These are phyloP conservation scores for Pterula multifida DNA, from an alignment of 1,284 basidiomycete species.

Conservation along the genomic window DNA sequence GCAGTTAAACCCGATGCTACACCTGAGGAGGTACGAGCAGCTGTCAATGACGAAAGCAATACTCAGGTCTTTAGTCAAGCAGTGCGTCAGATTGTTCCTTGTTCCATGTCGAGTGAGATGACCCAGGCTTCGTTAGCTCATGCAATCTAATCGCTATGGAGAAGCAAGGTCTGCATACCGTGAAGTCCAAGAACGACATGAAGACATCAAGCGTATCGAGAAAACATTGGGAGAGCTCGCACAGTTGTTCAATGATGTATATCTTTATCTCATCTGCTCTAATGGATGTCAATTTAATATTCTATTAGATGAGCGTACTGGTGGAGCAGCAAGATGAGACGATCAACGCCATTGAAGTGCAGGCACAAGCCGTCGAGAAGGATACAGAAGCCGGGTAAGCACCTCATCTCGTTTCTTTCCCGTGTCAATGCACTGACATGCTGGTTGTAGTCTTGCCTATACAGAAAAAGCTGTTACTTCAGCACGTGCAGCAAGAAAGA, in stretches of 20 bases:
- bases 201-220: conserved; percentile 93
- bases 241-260: conserved; percentile 88
- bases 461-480: conserved; percentile 80
- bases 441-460: conserved; percentile 49
- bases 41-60: conserved; percentile 76
- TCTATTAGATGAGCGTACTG: conserved; percentile 68
- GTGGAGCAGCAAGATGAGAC: conserved; percentile 90
- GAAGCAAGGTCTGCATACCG: conserved; percentile 86
- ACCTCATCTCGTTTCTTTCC: conserved; percentile 1
- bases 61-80: conserved; percentile 94
- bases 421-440: conserved; percentile 7
- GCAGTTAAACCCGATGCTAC: conserved; percentile 93
- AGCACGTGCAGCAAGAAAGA: conserved; percentile 84
- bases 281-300: conserved; percentile 6
- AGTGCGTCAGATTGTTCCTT: conserved; percentile 30
- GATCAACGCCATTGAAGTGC: conserved; percentile 69
- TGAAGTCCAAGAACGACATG: conserved; percentile 93
- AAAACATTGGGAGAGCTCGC: conserved; percentile 87
- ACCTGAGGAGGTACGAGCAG: conserved; percentile 80
- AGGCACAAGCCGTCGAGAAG: conserved; percentile 61
- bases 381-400: conserved; percentile 78
- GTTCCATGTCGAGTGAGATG: conserved; percentile 4
- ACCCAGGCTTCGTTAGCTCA: conserved; percentile 37
- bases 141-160: conserved; percentile 86
- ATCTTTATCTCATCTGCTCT: conserved; percentile 12